Evolutionary conservation across 352 stramenopile genomes (phyloP), one percentile per base, ranked within the genome.

Genomic region (Albugo laibachii): DNA sequence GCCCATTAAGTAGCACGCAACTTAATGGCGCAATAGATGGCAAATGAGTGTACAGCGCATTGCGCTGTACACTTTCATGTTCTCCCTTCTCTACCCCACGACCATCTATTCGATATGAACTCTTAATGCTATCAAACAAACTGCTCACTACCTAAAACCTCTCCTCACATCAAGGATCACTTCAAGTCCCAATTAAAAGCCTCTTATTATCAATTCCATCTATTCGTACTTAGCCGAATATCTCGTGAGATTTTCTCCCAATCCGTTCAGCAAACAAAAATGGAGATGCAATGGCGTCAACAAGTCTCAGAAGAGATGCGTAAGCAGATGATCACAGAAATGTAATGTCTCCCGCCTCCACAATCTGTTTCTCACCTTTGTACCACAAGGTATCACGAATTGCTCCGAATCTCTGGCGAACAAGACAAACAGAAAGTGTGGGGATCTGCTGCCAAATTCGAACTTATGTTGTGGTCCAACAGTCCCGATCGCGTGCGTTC

Each of bases 271-370:
- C 38, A 8, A 8, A 43, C 16, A 19, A 24, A 19, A 43, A 43
- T 43, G 38, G 38, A 43, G 38, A 63, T 58, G 0, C 72, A 77
- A 47, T 88, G 76, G 76, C 73, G 76, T 0, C 64, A 73, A 21
- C 73, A 88, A 56, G 80, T 88, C 53, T 58, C 70, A 27, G 73
- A 84, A 52, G 69, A 84, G 45, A 74, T 71, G 63, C 76, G 76
- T 57, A 88, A 86, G 63, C 65, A 79, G 53, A 86, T 88, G 73
- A 88, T 88, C 61, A 86, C 70, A 16, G 69, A 84, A 59, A 86
- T 88, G 76, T 88, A 66, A 57, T 31, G 69, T 66, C 3, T 19
- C 38, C 3, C 16, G 16, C 4, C 19, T 14, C 45, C 47, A 15
- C 3, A 27, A 1, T 42, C 12, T 19, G 36, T 49, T 11, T 20